phyloP scores from a whole-genome alignment of 208 protist genomes.

The Acanthamoeba lenticulata region DNA sequence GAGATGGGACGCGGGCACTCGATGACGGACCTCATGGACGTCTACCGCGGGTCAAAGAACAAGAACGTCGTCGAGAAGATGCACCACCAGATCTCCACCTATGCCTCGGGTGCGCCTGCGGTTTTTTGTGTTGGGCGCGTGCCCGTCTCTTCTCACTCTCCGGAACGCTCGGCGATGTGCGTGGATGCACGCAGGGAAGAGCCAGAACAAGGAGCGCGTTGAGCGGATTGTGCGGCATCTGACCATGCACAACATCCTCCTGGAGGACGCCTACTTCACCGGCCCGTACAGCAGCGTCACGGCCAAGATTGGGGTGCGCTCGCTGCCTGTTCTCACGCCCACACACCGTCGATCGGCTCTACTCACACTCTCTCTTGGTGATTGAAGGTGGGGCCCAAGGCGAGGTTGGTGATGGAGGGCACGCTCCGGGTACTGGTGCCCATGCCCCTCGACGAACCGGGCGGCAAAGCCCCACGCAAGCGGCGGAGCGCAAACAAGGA shows the following conservation, averaged over 20 bases:
- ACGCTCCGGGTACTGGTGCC: background rate
- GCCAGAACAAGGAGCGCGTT: background rate
- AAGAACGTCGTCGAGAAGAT: constrained; percentile 6
- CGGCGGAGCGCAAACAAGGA: background rate
- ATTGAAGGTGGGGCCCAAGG: background rate
- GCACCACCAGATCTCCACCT: background rate
- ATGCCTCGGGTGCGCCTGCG: background rate
- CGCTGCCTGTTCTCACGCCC: background rate
- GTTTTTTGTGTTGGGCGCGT: background rate
- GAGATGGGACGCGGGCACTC: background rate
- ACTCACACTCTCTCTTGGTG: background rate
- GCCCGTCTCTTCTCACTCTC: background rate
- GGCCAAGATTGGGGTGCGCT: background rate
- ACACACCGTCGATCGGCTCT: background rate
- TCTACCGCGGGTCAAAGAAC: constrained; percentile 20
- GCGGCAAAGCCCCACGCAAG: background rate
- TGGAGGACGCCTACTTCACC: constrained; percentile 34
- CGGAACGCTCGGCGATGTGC: background rate
- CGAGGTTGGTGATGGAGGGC: background rate
- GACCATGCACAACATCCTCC: background rate
- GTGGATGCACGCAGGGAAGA: background rate
- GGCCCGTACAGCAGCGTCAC: constrained; percentile 21
- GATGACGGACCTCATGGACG: constrained; percentile 32
- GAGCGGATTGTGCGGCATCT: background rate
- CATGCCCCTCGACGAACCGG: background rate